These are phyloP conservation scores for Aureobasidium zeae DNA, from an alignment of 2,329 filamentous ascomycete species.

Conservation along the genomic window DNA sequence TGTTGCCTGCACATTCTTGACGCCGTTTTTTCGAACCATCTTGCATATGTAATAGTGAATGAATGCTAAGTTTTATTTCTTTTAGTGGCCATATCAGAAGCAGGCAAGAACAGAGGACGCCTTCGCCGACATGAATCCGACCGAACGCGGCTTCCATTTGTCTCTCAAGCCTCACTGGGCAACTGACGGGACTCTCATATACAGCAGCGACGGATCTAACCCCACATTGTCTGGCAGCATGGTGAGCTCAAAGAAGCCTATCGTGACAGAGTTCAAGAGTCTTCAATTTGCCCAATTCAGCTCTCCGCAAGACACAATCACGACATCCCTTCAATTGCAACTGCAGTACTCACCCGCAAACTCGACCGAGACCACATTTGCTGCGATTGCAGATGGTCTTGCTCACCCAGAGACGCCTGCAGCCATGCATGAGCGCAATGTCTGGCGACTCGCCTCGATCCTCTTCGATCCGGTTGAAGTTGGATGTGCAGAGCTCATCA, in stretches of 20 bases:
- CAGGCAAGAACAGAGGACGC: conserved; percentile 59
- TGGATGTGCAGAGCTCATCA: conserved; percentile 22
- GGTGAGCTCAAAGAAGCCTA: conserved; percentile 45
- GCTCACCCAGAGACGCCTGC: conserved; percentile 13
- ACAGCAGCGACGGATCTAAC: conserved; percentile 42
- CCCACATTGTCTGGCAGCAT: conserved; percentile 40
- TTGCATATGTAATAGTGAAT: conserved; percentile 25
- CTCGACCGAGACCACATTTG: conserved; percentile 29
- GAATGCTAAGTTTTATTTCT: conserved; percentile 31
- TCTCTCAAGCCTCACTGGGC: conserved; percentile 74
- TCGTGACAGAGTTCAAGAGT: conserved; percentile 56
- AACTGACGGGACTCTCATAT: conserved; percentile 61
- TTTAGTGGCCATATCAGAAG: conserved; percentile 81
- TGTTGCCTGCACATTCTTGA: background rate
- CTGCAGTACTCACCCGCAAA: conserved; percentile 31
- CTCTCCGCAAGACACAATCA: conserved; percentile 30
- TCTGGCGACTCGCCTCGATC: conserved; percentile 81
- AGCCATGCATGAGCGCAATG: conserved; percentile 53
- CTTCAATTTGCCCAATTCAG: conserved; percentile 56
- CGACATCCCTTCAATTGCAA: conserved; percentile 43
- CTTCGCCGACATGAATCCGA: conserved; percentile 53
- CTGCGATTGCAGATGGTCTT: conserved; percentile 36
- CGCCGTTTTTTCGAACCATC: background rate
- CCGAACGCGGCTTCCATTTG: conserved; percentile 60
- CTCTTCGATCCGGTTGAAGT: conserved; percentile 63